These are phyloP conservation scores for Epichloe hybrida DNA, from an alignment of 2,329 filamentous ascomycete genomes.

Conservation along the genomic window DNA sequence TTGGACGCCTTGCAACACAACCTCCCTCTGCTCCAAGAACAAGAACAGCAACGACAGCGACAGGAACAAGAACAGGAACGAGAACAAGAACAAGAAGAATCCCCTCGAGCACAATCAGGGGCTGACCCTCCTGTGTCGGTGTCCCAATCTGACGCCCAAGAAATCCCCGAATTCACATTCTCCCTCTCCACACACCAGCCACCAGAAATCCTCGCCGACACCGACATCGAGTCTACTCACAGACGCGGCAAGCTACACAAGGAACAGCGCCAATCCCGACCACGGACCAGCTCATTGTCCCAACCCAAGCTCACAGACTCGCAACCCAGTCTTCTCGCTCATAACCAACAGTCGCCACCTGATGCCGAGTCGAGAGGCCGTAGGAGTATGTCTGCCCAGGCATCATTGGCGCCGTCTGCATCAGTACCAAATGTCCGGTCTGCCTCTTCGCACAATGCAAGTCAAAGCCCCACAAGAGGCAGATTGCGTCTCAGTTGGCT, in stretches of 20 bases:
- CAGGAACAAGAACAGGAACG: not conserved
- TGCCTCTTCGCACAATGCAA: constrained; percentile 17
- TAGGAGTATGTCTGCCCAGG: constrained; percentile 36
- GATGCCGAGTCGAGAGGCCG: constrained; percentile 25
- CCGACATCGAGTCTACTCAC: constrained; percentile 6
- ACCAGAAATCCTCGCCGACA: constrained; percentile 13
- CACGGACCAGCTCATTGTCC: constrained; percentile 21
- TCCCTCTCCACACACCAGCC: constrained; percentile 9
- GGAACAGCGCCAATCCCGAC: constrained; percentile 11
- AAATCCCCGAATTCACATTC: constrained; percentile 11
- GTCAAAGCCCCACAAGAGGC: constrained; percentile 31
- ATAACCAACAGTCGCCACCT: constrained; percentile 17
- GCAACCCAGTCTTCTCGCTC: constrained; percentile 11
- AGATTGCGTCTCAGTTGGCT: constrained; percentile 41
- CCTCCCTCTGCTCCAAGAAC: not conserved
- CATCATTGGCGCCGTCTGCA: constrained; percentile 8
- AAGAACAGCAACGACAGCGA: not conserved
- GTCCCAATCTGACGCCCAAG: constrained; percentile 8
- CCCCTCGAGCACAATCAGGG: not conserved
- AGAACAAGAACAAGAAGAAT: not conserved
- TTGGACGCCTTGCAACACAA: not conserved
- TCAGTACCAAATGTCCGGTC: constrained; percentile 14
- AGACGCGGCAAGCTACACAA: constrained; percentile 20
- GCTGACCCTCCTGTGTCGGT: not conserved
- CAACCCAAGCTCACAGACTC: constrained; percentile 12